Conservation (phyloP, 768 basidiomycete genomes). For the Suillus discolor region DNA sequence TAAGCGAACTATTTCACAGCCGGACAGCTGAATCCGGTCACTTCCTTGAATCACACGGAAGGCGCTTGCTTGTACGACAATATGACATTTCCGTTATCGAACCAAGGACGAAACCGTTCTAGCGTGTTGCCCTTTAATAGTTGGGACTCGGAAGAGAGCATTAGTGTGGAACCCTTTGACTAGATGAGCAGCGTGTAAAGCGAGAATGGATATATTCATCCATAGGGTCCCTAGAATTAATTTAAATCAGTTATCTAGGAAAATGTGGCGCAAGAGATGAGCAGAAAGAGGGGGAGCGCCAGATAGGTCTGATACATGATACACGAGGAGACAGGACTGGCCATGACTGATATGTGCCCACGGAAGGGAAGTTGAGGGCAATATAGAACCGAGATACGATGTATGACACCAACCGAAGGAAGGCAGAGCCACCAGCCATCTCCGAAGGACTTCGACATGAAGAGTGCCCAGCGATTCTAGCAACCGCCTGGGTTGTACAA, state of each 20-base stretch:
- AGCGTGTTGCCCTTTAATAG: neutral
- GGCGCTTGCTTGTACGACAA: neutral
- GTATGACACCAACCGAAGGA: neutral
- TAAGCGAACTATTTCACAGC: neutral
- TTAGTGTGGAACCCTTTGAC: neutral
- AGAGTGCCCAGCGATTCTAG: neutral
- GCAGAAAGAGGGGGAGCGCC: neutral
- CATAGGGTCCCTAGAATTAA: neutral
- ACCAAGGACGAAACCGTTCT: neutral
- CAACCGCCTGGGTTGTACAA: neutral
- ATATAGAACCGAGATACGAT: neutral
- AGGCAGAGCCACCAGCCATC: neutral
- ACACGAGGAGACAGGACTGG: neutral
- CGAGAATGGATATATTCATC: neutral
- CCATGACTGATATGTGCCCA: neutral
- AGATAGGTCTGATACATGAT: neutral
- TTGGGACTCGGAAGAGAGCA: neutral
- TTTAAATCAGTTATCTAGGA: neutral
- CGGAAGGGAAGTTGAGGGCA: neutral
- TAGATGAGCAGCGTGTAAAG: neutral
- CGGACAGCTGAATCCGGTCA: neutral
- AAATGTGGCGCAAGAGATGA: neutral
- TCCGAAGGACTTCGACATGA: neutral
- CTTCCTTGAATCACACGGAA: neutral
- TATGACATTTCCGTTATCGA: neutral